These are phyloP conservation scores for Trichoderma asperelloides DNA, from an alignment of 495 filamentous ascomycete genomes.

Conservation along the genomic window DNA sequence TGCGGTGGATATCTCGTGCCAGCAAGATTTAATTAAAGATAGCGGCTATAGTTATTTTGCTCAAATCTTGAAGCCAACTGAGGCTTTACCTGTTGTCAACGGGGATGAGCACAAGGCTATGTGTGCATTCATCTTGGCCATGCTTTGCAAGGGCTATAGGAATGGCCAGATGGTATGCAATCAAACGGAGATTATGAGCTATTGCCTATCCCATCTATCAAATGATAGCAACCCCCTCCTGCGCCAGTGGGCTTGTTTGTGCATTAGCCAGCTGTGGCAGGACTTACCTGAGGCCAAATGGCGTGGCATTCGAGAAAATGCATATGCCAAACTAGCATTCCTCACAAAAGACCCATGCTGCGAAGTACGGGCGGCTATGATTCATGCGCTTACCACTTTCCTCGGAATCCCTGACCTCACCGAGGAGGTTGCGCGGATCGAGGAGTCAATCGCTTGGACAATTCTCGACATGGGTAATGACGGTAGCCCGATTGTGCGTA, in stretches of 20 bases:
- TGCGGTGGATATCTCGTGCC: constrained; percentile 87
- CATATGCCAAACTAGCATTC: constrained; percentile 66
- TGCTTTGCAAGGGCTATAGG: constrained; percentile 88
- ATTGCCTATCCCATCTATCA: constrained; percentile 69
- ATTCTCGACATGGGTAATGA: constrained; percentile 82
- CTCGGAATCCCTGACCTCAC: constrained; percentile 89
- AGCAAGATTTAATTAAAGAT: constrained; percentile 88
- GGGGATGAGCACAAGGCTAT: constrained; percentile 92
- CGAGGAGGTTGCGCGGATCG: constrained; percentile 78
- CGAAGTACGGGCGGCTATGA: constrained; percentile 90
- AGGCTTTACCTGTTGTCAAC: constrained; percentile 74
- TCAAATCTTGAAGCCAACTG: constrained; percentile 72
- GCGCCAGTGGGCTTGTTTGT: constrained; percentile 93
- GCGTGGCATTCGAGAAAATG: constrained; percentile 76
- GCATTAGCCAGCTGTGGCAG: constrained; percentile 90
- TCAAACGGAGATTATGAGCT: constrained; percentile 75
- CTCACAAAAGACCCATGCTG: constrained; percentile 81
- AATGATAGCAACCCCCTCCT: constrained; percentile 81
- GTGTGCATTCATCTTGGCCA: constrained; percentile 95
- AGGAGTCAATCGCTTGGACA: constrained; percentile 78
- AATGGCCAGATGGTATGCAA: constrained; percentile 85
- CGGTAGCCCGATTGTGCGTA: constrained; percentile 85
- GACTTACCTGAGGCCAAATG: constrained; percentile 89
- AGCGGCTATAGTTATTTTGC: constrained; percentile 96
- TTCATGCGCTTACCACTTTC: constrained; percentile 88